Conservation (phyloP, 2,329 filamentous ascomycete species). For the Bipolaris sorokiniana region DNA sequence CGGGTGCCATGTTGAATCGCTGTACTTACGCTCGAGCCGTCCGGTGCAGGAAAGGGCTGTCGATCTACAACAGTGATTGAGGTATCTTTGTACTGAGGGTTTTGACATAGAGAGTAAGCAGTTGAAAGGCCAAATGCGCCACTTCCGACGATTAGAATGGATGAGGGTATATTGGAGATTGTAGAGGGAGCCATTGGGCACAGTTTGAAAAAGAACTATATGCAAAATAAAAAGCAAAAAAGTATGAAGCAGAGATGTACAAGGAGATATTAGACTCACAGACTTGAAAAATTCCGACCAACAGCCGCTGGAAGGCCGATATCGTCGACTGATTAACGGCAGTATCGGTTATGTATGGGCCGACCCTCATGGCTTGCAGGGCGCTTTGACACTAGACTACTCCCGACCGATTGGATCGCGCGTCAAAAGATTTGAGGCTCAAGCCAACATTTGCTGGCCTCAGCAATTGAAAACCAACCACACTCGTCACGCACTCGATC, state of each 20-base stretch:
- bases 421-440: slow-evolving; percentile 23
- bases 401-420: slow-evolving; percentile 20
- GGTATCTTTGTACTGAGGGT: slow-evolving; percentile 58
- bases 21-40: slow-evolving; percentile 59
- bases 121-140: slow-evolving; percentile 67
- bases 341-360: slow-evolving; percentile 36
- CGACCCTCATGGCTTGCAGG: slow-evolving; percentile 20
- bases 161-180: slow-evolving; percentile 45
- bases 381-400: slow-evolving; percentile 20
- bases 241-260: neutral
- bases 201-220: neutral
- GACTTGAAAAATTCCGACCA: slow-evolving; percentile 8
- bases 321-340: slow-evolving; percentile 27
- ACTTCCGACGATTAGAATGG: slow-evolving; percentile 57
- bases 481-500: slow-evolving; percentile 5
- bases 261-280: slow-evolving; percentile 15
- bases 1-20: neutral
- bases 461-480: slow-evolving; percentile 26
- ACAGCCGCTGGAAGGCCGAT: slow-evolving; percentile 33
- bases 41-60: slow-evolving; percentile 63
- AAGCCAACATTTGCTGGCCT: slow-evolving; percentile 14
- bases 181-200: slow-evolving; percentile 31
- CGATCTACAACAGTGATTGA: slow-evolving; percentile 65
- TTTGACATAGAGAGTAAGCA: slow-evolving; percentile 71
- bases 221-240: slow-evolving; percentile 8